Percentiles rank a stretch among this genome's conserved stretches.
phyloP scores from a whole-genome alignment of 1,139 yeast species.

The Geotrichum reessii region DNA sequence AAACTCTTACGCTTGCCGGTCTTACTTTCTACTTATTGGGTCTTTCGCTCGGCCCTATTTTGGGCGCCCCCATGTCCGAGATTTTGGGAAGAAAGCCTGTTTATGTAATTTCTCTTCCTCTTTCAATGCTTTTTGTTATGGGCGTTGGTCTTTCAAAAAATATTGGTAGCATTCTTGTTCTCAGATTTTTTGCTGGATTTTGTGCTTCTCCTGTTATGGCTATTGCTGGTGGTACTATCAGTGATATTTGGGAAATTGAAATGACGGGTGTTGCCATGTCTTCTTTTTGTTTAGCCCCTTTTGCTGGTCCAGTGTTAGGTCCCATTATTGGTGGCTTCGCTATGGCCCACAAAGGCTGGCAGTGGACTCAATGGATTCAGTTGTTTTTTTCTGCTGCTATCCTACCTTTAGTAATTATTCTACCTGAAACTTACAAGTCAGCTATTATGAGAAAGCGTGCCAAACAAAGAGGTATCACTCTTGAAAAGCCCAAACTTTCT shows the following conservation, averaged over 20 bases:
- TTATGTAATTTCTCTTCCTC: conserved; percentile 55
- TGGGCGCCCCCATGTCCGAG: conserved; percentile 50
- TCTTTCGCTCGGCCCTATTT: conserved; percentile 48
- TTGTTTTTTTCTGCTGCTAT: conserved; percentile 66
- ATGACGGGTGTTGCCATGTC: conserved; percentile 65
- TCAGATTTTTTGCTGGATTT: conserved; percentile 73
- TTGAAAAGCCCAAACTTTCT: conserved; percentile 37
- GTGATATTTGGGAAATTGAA: conserved; percentile 66
- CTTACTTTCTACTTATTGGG: conserved; percentile 51
- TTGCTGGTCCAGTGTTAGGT: conserved; percentile 77
- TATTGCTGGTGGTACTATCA: conserved; percentile 76
- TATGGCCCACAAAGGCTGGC: conserved; percentile 62
- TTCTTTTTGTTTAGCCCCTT: conserved; percentile 67
- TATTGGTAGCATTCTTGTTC: conserved; percentile 44
- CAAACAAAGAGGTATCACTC: conserved; percentile 48
- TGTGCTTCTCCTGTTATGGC: conserved; percentile 81
- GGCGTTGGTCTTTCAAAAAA: conserved; percentile 47
- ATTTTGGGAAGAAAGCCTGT: conserved; percentile 53
- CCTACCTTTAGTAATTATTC: conserved; percentile 45
- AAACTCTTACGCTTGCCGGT: conserved; percentile 59
- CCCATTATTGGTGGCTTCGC: conserved; percentile 80
- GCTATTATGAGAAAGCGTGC: conserved; percentile 55
- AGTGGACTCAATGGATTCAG: conserved; percentile 75
- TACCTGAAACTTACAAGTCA: conserved; percentile 70
- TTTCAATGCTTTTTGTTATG: conserved; percentile 53